Base-by-base conservation (phyloP, 495 filamentous ascomycete species). In the Aspergillus biplanus region DNA sequence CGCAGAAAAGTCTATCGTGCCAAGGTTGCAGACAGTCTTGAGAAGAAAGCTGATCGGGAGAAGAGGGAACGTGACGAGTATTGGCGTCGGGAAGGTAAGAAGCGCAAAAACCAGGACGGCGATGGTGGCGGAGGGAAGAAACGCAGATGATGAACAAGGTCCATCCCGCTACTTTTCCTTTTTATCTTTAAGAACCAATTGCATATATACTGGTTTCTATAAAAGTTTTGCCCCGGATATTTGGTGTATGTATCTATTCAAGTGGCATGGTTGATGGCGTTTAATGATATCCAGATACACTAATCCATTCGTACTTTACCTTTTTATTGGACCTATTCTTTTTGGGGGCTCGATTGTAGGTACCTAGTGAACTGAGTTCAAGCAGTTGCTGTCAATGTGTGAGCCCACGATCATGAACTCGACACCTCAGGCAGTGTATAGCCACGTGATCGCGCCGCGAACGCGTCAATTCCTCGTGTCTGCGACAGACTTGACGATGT, bases 1-100 rank as follows among this genome's bases (percentile, higher is more conserved):
- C 87, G 92, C 73, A 81, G 88, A 55, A 84, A 87, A 68, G 85
- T 86, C 65, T 92, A 96, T 77, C 80, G 86, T 61, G 90, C 87
- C 78, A 94, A 92, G 82, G 84, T 95, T 32, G 87, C 83, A 13
- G 91, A 92, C 65, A 85, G 87, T 64, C 80, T 86, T 67, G 93
- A 96, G 83, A 93, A 90, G 86, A 88, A 90, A 79, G 81, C 80
- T 37, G 90, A 85, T 59, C 82, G 92, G 50, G 92, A 97, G 81
- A 94, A 91, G 84, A 87, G 86, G 71, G 95, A 99, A 80, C 89
- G 86, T 71, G 86, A 96, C 67, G 94, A 96, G 67, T 99, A 89
- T 78, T 99, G 95, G 95, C 82, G 87, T 65, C 87, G 85, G 63
- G 96, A 97, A 79, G 96, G 95, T n/a, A 92, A 88, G 85, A 99